Evolutionary conservation across 495 filamentous ascomycete genomes (phyloP).

Genomic region (Aspergillus steynii): DNA sequence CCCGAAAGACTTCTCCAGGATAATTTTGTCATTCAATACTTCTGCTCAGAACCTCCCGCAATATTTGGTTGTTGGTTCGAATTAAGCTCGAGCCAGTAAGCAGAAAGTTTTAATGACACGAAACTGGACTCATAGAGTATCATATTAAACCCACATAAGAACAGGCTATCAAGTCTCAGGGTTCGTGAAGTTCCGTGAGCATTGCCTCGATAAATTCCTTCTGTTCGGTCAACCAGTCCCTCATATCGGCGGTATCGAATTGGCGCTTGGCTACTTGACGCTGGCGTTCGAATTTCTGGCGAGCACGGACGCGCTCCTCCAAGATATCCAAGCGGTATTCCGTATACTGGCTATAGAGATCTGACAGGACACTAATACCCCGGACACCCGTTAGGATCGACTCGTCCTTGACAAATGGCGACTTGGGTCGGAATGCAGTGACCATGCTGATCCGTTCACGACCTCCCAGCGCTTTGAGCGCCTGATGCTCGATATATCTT

Average conservation of each 20-base stretch:
- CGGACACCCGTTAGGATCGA: conserved; percentile 63
- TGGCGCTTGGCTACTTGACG: conserved; percentile 28
- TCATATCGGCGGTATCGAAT: conserved; percentile 1
- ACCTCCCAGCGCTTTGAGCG: conserved; percentile 59
- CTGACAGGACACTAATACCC: conserved; percentile 59
- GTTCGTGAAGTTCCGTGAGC: not conserved
- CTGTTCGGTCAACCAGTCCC: conserved; percentile 3
- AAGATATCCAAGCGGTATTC: conserved; percentile 71
- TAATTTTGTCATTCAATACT: too few species aligned
- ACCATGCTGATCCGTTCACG: conserved; percentile 73
- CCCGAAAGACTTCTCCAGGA: too few species aligned
- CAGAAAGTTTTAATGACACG: too few species aligned
- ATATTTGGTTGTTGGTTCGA: too few species aligned
- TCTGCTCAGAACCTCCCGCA: too few species aligned
- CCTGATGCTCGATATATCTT: conserved; percentile 70
- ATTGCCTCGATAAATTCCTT: conserved; percentile 9
- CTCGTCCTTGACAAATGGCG: conserved; percentile 59
- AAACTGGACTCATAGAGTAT: too few species aligned
- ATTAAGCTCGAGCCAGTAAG: too few species aligned
- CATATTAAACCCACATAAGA: too few species aligned
- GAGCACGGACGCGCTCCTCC: conserved; percentile 49
- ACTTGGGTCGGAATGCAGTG: conserved; percentile 65
- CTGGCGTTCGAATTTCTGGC: conserved; percentile 25
- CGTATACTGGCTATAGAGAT: conserved; percentile 66
- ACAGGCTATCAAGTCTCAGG: not conserved